Percentiles rank a stretch among this genome's conserved stretches.
Conservation (phyloP, 345 rosid species). For the Moricandia arvensis region DNA sequence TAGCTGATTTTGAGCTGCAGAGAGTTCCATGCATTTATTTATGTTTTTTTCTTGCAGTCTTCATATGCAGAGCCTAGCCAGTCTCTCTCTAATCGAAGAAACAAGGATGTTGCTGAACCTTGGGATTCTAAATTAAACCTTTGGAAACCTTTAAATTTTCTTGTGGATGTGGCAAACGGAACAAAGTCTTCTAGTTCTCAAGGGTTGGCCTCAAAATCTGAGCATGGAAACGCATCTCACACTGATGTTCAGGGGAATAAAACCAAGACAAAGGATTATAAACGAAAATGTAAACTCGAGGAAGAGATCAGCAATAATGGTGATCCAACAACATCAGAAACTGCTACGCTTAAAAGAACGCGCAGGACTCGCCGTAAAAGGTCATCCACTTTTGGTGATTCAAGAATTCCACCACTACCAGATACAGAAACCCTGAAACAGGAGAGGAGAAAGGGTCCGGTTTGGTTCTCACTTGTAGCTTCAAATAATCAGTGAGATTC, state of each 20-base stretch:
- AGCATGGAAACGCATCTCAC: conserved; percentile 37
- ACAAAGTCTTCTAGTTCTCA: conserved; percentile 66
- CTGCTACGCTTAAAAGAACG: conserved; percentile 59
- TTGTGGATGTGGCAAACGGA: conserved; percentile 93
- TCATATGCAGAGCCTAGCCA: conserved; percentile 56
- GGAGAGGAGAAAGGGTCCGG: conserved; percentile 64
- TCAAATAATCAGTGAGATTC: conserved; percentile 77
- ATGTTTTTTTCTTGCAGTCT: conserved; percentile 31
- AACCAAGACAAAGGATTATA: conserved; percentile 55
- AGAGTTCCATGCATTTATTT: conserved; percentile 6
- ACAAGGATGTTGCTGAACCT: conserved; percentile 48
- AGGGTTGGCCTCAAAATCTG: conserved; percentile 48
- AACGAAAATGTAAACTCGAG: conserved; percentile 44
- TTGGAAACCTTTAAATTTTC: conserved; percentile 91
- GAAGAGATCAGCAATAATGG: conserved; percentile 48
- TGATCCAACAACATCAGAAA: conserved; percentile 54
- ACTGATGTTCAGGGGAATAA: conserved; percentile 45
- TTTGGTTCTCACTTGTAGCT: conserved; percentile 96
- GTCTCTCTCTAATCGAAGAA: conserved; percentile 36
- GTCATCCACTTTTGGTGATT: conserved; percentile 51
- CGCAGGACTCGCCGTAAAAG: conserved; percentile 61
- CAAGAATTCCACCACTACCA: conserved; percentile 53
- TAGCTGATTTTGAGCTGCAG: neutral
- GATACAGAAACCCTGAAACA: conserved; percentile 50
- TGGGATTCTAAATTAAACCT: conserved; percentile 62